Base-by-base conservation (phyloP, 257 asterid species). In the Salvia splendens region DNA sequence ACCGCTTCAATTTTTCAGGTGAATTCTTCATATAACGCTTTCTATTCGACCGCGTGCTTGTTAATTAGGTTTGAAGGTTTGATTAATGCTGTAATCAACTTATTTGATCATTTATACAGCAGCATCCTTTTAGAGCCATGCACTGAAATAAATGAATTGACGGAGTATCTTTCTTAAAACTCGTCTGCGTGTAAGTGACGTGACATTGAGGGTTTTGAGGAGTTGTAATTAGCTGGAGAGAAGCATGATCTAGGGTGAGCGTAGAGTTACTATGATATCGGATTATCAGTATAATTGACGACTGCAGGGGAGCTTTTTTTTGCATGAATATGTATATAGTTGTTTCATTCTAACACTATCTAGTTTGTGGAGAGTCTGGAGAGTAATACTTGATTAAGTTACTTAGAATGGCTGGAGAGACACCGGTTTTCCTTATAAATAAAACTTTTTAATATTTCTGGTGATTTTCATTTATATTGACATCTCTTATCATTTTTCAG, bases 1-100 rank as follows among this genome's bases (percentile, higher is more conserved):
- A 47, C 16, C 40, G 58, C 70, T 59, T 68, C 12, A 69, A 69
- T n/a, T 61, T 45, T 55, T 65, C 78, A 63, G 80, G 80, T 78
- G 57, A 55, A 32, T 65, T 61, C 35, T 6, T 28, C 36, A 40
- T 24, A 24, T 0, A 40, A 9, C 43, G 46, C 10, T 16, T 40
- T 64, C 33, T 15, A 16, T 53, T 62, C 68, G 62, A 42, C 55
- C 35, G 70, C 17, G 67, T 50, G 9, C 60, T 61, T 17, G 63
- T 73, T 64, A 3, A 32, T 63, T 46, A 62, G 41, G 33, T 43
- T 32, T 57, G 14, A 9, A 51, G 47, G 15, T 5, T 73, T 50
- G 70, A 56, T 46, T 14, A 5, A 11, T 51, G 70, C 12, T 30
- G 10, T 3, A 47, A 42, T 73, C 16, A 61, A 5, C 17, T 48